Base-by-base conservation (phyloP, 768 basidiomycete genomes). In the Xerocomus brunneocitrinus region DNA sequence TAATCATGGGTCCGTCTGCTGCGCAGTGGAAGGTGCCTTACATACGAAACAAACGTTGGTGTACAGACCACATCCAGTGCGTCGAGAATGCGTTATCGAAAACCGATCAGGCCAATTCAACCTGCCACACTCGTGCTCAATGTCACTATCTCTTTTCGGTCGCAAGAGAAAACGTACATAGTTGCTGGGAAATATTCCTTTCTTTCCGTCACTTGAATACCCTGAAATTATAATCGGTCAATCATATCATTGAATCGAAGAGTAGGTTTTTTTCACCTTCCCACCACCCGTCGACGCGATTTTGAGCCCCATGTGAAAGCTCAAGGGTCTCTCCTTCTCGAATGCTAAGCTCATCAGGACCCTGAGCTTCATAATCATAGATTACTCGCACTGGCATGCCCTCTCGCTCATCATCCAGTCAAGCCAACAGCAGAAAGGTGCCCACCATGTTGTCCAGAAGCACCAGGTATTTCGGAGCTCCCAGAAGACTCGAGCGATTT, bases 141-240 rank as follows among this genome's bases (percentile, higher is more conserved):
- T 54, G 58, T 65, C 58, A 54, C 53, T 58, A 50, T 50, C 39
- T 50, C 54, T 47, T 54, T 32, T 48, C 49, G 25, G 51, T 54
- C 34, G 48, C 43, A 59, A 50, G 49, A 44, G 34, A 31, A 49
- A 46, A 77, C 89, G 69, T 70, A 91, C 90, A 76, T 91, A 91
- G 72, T 89, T 91, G 70, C 86, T 89, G 27, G 90, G 90, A 73
- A 92, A 92, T 62, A 91, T 89, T 5, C 89, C 89, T 68, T 81
- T 89, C 66, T 67, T 73, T 50, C 88, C 84, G 52, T 70, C 66
- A 47, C 73, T 68, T 58, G 83, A 79, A 57, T 81, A 73, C 51
- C 88, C 88, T 89, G 67, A 43, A 57, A 58, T 65, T 61, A 24
- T 56, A 58, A 65, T 62, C 60, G 41, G 59, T 61, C 56, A 66